Evolutionary conservation across 495 filamentous ascomycete genomes (phyloP).

Genomic region (Xylaria flabelliformis): DNA sequence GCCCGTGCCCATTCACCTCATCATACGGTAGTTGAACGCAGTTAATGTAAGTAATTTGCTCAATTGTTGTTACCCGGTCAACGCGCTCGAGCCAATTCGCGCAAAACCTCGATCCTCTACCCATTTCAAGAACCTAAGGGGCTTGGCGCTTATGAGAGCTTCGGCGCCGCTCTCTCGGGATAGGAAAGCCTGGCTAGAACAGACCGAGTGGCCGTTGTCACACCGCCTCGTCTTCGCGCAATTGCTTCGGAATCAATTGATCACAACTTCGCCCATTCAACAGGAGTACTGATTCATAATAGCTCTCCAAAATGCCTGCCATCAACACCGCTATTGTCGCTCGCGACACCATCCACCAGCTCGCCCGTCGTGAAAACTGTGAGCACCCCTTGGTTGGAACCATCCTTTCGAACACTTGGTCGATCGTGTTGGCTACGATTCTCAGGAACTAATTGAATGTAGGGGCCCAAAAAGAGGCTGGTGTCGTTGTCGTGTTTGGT

Average conservation of each 20-base stretch:
- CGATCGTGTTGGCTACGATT: not conserved
- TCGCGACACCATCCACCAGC: conserved; percentile 50
- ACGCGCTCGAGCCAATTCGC: conserved; percentile 16
- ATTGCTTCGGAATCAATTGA: not conserved
- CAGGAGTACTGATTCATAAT: conserved; percentile 30
- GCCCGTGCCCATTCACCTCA: not conserved
- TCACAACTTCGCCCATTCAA: not conserved
- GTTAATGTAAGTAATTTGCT: conserved; percentile 25
- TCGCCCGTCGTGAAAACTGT: conserved; percentile 60
- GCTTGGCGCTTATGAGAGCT: conserved; percentile 11
- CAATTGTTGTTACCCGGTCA: conserved; percentile 6
- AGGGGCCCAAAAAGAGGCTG: conserved; percentile 53
- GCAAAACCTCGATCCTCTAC: conserved; percentile 1
- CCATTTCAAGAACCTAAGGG: not conserved
- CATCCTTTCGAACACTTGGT: not conserved
- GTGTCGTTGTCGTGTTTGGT: conserved; percentile 62
- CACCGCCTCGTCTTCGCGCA: not conserved
- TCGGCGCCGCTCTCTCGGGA: not conserved
- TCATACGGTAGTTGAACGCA: not conserved
- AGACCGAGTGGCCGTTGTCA: not conserved
- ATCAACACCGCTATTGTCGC: conserved; percentile 54
- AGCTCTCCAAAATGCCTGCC: conserved; percentile 50
- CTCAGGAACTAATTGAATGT: conserved; percentile 8
- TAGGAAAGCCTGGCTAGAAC: not conserved
- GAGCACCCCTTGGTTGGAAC: conserved; percentile 37